Percentiles rank a stretch among this genome's conserved stretches.
Evolutionary conservation across 2,329 filamentous ascomycete species (phyloP).

Genomic region (Dothistroma pini): DNA sequence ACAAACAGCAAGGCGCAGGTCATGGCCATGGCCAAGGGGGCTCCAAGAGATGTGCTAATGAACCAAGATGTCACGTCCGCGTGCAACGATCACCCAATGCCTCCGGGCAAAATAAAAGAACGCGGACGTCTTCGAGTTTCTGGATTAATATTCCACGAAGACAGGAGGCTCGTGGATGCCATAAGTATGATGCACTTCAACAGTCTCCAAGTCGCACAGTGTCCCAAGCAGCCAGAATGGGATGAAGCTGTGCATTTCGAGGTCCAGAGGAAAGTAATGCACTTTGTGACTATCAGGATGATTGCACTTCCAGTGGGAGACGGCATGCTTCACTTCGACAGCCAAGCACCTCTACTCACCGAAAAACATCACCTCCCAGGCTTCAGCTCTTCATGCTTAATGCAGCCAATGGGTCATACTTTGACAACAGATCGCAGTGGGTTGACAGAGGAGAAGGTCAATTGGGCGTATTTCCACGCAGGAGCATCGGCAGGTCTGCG

Average conservation of each 20-base stretch:
- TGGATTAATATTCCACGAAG: conserved; percentile 82
- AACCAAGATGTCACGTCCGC: conserved; percentile 72
- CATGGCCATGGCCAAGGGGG: conserved; percentile 33
- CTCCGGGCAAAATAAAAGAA: conserved; percentile 75
- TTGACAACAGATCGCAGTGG: conserved; percentile 85
- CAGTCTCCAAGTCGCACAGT: conserved; percentile 72
- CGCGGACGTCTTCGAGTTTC: conserved; percentile 75
- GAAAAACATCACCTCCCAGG: conserved; percentile 87
- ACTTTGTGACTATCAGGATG: conserved; percentile 80
- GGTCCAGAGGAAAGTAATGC: conserved; percentile 85
- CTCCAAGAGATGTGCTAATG: neutral
- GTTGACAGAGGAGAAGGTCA: conserved; percentile 94
- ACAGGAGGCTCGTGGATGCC: conserved; percentile 84
- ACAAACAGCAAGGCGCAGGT: neutral
- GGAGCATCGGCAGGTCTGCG: conserved; percentile 89
- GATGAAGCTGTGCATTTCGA: conserved; percentile 84
- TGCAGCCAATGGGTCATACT: conserved; percentile 87
- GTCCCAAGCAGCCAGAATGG: conserved; percentile 71
- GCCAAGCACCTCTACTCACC: conserved; percentile 82
- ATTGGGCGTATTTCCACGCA: conserved; percentile 98
- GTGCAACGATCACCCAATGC: conserved; percentile 63
- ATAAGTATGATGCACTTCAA: conserved; percentile 80
- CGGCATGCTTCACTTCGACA: conserved; percentile 81
- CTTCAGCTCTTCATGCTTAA: conserved; percentile 86
- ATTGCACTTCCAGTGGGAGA: conserved; percentile 84